Percentiles rank a stretch among this genome's conserved stretches.
These are phyloP conservation scores for Solanum etuberosum DNA, from an alignment of 257 asterid genomes.

Conservation along the genomic window DNA sequence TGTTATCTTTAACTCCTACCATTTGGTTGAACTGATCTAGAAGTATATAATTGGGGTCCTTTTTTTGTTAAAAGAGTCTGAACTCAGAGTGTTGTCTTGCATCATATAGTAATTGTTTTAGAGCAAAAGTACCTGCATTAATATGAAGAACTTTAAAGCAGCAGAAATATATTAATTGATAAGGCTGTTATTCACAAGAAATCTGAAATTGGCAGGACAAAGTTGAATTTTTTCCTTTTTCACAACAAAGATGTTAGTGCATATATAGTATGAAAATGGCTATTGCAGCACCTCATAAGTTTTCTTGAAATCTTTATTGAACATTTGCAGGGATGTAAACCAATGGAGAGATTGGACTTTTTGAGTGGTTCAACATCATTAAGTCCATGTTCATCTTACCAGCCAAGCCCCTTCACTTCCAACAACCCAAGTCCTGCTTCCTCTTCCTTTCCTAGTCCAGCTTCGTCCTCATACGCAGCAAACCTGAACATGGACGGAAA, in stretches of 20 bases:
- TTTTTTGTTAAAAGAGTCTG: neutral
- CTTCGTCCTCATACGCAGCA: constrained; percentile 28
- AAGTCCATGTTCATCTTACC: constrained; percentile 49
- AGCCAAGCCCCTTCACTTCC: constrained; percentile 38
- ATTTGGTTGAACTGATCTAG: neutral
- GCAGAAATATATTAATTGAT: neutral
- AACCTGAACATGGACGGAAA: constrained; percentile 31
- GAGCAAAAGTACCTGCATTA: neutral
- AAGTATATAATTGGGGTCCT: neutral
- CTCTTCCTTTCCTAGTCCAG: constrained; percentile 55
- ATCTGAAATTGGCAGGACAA: neutral
- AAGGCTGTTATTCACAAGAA: neutral
- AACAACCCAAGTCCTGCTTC: constrained; percentile 45
- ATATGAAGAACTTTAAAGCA: neutral
- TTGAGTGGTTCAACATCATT: constrained; percentile 44
- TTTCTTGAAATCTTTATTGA: neutral
- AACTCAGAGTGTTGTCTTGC: neutral
- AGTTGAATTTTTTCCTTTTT: too few species aligned
- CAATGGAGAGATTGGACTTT: constrained; percentile 40
- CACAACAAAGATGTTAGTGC: neutral
- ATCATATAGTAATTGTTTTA: neutral
- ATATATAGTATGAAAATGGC: neutral
- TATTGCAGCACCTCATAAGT: neutral
- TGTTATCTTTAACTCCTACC: neutral
- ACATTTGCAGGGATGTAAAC: constrained; percentile 44